These are phyloP conservation scores for Carex kokanica DNA, from an alignment of 176 grass and related monocot genomes.

Conservation along the genomic window DNA sequence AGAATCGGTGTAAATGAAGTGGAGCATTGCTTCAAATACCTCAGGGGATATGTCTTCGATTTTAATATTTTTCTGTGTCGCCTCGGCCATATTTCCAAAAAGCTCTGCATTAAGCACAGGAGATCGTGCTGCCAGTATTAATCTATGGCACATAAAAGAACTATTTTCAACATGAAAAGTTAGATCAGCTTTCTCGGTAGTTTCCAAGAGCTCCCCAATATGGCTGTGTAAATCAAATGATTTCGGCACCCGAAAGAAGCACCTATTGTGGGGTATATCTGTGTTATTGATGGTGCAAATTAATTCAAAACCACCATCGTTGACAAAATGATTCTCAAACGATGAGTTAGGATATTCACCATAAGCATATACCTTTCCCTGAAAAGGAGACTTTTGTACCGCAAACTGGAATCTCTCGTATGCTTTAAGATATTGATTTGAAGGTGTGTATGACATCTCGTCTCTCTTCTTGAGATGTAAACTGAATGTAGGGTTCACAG, in stretches of 20 bases:
- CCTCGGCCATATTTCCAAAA: background rate
- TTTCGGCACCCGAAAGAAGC: background rate
- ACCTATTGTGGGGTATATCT: background rate
- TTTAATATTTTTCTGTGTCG: background rate
- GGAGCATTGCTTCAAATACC: background rate
- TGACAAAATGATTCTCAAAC: background rate
- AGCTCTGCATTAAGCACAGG: slow-evolving; percentile 8
- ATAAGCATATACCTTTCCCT: background rate
- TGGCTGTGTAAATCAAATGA: background rate
- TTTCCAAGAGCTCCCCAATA: background rate
- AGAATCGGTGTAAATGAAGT: background rate
- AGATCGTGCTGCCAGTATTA: slow-evolving; percentile 6
- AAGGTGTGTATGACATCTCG: too few species aligned
- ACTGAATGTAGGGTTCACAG: background rate
- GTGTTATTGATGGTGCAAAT: background rate
- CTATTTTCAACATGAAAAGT: background rate
- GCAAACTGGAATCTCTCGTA: too few species aligned
- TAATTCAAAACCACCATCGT: background rate
- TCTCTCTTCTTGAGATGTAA: background rate
- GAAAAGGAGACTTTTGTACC: background rate
- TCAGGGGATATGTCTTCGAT: background rate
- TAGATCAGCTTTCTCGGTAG: background rate
- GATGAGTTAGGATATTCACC: background rate
- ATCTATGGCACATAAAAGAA: background rate
- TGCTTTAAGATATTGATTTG: too few species aligned